These are phyloP conservation scores for Nidularia sp. DNA, from an alignment of 768 basidiomycete genomes.

Conservation along the genomic window DNA sequence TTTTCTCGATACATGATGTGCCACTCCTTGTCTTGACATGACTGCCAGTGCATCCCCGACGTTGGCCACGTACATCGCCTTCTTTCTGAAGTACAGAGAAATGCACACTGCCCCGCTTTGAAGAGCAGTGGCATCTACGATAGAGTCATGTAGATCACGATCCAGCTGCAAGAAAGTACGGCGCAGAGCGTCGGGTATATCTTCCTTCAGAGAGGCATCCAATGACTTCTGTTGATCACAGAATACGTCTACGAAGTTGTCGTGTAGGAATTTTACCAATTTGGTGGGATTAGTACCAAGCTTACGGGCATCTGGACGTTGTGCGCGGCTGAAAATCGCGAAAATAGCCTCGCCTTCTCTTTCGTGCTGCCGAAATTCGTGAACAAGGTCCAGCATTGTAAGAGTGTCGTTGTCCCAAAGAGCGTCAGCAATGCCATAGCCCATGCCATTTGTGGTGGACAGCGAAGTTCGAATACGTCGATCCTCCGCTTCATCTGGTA, in stretches of 20 bases:
- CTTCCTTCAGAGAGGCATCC: slow-evolving; percentile 43
- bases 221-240: slow-evolving; percentile 49
- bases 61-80: slow-evolving; percentile 86
- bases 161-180: slow-evolving; percentile 88
- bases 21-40: slow-evolving; percentile 71
- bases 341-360: slow-evolving; percentile 82
- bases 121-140: slow-evolving; percentile 45
- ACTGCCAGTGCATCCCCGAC: slow-evolving; percentile 87
- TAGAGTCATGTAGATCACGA: slow-evolving; percentile 65
- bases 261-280: slow-evolving; percentile 80
- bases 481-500: slow-evolving; percentile 83
- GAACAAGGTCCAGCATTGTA: slow-evolving; percentile 89
- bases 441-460: slow-evolving; percentile 86
- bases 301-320: slow-evolving; percentile 34
- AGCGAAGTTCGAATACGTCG: slow-evolving; percentile 89
- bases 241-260: slow-evolving; percentile 70
- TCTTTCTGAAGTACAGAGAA: slow-evolving; percentile 78
- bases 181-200: slow-evolving; percentile 72
- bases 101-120: slow-evolving; percentile 80
- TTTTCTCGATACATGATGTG: slow-evolving; percentile 67
- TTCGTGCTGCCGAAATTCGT: slow-evolving; percentile 63
- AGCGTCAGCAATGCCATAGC: slow-evolving; percentile 94
- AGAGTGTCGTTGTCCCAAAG: slow-evolving; percentile 77
- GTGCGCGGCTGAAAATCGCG: slow-evolving; percentile 89
- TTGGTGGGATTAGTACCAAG: slow-evolving; percentile 55